A percentile compares a stretch with the other conserved stretches of the same genome.
Conservation (phyloP, 2,329 filamentous ascomycete genomes). For the Colletotrichum lupini region DNA sequence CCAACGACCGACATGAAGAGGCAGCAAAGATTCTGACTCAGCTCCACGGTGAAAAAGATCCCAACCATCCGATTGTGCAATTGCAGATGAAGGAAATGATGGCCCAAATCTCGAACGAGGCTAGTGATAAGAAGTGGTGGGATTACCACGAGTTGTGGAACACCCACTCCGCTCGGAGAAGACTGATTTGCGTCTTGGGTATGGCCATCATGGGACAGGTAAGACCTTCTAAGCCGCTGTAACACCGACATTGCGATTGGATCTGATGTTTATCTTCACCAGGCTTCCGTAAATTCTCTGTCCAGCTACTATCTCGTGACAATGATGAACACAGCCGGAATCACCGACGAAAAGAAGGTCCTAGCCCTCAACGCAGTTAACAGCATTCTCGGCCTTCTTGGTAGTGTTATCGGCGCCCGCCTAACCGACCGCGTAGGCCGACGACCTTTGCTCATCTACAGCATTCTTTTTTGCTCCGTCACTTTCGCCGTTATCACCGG, state of each 20-base stretch:
- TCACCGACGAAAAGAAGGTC: conserved; percentile 57
- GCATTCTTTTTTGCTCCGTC: conserved; percentile 55
- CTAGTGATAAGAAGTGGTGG: conserved; percentile 66
- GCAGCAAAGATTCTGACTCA: conserved; percentile 55
- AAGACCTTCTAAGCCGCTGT: conserved; percentile 38
- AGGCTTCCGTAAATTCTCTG: conserved; percentile 54
- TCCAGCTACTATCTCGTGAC: conserved; percentile 66
- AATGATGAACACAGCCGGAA: conserved; percentile 62
- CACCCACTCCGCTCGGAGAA: conserved; percentile 57
- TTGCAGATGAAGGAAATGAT: conserved; percentile 63
- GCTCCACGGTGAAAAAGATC: conserved; percentile 64
- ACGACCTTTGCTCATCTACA: conserved; percentile 62
- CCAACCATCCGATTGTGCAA: conserved; percentile 61
- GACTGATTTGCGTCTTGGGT: conserved; percentile 62
- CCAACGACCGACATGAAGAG: conserved; percentile 53
- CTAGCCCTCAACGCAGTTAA: conserved; percentile 65
- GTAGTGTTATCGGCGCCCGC: conserved; percentile 63
- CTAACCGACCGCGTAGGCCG: conserved; percentile 68
- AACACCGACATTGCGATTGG: background rate
- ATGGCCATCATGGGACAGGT: conserved; percentile 66
- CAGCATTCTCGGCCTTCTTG: conserved; percentile 63
- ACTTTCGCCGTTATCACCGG: conserved; percentile 62
- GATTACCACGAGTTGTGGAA: conserved; percentile 66
- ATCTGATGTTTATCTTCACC: background rate
- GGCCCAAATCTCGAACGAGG: conserved; percentile 56